These are phyloP conservation scores for Lentinula edodes DNA, from an alignment of 768 basidiomycete genomes.

Conservation along the genomic window DNA sequence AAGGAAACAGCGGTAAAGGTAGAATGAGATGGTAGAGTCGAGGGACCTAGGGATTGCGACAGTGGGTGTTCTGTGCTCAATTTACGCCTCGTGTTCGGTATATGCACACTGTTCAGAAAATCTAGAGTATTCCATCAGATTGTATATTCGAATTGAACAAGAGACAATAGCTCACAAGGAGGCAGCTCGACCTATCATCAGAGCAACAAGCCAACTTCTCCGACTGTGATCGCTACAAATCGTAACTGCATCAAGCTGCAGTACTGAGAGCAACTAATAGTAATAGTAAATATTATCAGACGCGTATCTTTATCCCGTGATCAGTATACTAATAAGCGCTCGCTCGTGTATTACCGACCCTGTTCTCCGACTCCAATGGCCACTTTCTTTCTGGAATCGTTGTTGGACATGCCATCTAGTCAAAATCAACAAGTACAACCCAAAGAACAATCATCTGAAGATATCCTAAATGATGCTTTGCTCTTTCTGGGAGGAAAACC, in stretches of 20 bases:
- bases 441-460: conserved; percentile 24
- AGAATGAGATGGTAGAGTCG: not conserved
- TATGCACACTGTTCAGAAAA: not conserved
- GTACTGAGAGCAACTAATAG: not conserved
- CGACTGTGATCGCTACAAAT: not conserved
- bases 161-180: not conserved
- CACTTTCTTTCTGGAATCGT: too few species aligned
- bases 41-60: not conserved
- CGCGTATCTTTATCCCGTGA: not conserved
- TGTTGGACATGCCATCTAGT: not conserved
- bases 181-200: not conserved
- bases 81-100: conserved; percentile 3
- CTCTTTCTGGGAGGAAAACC: conserved; percentile 43
- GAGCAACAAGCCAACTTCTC: not conserved
- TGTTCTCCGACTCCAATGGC: not conserved
- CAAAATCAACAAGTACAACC: conserved; percentile 10
- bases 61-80: not conserved
- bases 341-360: not conserved
- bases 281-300: not conserved
- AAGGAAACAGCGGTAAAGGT: not conserved
- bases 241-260: not conserved
- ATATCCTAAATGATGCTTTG: conserved; percentile 49
- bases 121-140: conserved; percentile 5
- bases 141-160: not conserved
- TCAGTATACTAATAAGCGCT: not conserved